Evolutionary conservation across 1,284 basidiomycete species (phyloP).

Genomic region (Malassezia caprae): DNA sequence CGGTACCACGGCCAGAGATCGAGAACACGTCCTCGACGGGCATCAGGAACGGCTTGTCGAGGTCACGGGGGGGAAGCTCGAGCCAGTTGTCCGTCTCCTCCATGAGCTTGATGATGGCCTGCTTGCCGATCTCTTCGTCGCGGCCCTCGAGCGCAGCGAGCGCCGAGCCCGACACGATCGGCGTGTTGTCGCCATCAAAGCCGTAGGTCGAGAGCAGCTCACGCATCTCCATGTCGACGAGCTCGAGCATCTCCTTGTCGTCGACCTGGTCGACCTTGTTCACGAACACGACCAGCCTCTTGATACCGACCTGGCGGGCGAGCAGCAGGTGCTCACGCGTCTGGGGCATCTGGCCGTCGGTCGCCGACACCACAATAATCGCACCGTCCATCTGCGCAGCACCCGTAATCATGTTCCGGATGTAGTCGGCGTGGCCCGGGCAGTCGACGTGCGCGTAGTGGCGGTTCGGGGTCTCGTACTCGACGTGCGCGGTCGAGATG

Average conservation of each 20-base stretch:
- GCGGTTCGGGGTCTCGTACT: constrained; percentile 79
- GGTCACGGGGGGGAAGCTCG: constrained; percentile 85
- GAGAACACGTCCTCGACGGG: constrained; percentile 96
- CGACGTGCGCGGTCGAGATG: constrained; percentile 77
- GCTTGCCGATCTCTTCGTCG: constrained; percentile 65
- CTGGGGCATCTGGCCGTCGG: constrained; percentile 99
- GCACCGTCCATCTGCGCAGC: constrained; percentile 87
- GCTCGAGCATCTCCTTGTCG: constrained; percentile 96
- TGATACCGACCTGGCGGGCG: constrained; percentile 95
- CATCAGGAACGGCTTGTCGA: constrained; percentile 96
- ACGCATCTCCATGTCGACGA: constrained; percentile 99
- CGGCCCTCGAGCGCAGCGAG: constrained; percentile 84
- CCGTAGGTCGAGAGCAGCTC: constrained; percentile 77
- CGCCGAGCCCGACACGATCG: constrained; percentile 92
- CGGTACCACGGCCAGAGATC: constrained; percentile 95
- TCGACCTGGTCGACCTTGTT: constrained; percentile 97
- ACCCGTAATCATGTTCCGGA: constrained; percentile 93
- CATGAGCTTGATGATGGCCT: constrained; percentile 76
- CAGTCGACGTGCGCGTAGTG: constrained; percentile 99
- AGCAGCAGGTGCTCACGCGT: constrained; percentile 95
- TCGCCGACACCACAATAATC: constrained; percentile 76
- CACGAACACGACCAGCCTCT: constrained; percentile 96
- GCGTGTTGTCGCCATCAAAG: constrained; percentile 93
- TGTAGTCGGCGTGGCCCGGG: constrained; percentile 57
- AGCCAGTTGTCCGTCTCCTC: constrained; percentile 87